Evolutionary conservation across 2,329 filamentous ascomycete species (phyloP).

Genomic region (Pseudogymnoascus sp.): DNA sequence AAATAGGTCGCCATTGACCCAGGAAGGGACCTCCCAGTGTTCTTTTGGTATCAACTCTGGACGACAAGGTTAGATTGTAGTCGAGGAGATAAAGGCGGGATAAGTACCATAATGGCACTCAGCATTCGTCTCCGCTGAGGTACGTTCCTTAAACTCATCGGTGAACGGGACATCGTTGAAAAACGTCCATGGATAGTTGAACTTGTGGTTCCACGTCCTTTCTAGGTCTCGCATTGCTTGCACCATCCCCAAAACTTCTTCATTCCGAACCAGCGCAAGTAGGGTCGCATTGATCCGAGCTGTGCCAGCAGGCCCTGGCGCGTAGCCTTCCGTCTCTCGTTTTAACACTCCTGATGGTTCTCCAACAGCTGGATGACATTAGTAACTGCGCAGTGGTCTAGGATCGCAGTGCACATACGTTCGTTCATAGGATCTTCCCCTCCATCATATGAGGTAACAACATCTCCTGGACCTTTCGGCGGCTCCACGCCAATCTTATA

Average conservation of each 20-base stretch:
- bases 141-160: slow-evolving; percentile 83
- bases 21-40: slow-evolving; percentile 85
- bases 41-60: slow-evolving; percentile 83
- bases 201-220: slow-evolving; percentile 93
- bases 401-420: slow-evolving; percentile 48
- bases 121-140: slow-evolving; percentile 75
- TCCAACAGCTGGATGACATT: slow-evolving; percentile 54
- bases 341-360: slow-evolving; percentile 74
- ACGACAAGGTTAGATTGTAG: slow-evolving; percentile 13
- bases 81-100: slow-evolving; percentile 10
- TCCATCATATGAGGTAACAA: slow-evolving; percentile 52
- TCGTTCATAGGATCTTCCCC: slow-evolving; percentile 74
- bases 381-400: slow-evolving; percentile 10
- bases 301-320: slow-evolving; percentile 64
- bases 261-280: slow-evolving; percentile 84
- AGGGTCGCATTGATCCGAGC: slow-evolving; percentile 90
- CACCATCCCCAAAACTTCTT: slow-evolving; percentile 77
- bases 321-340: slow-evolving; percentile 70
- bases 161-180: slow-evolving; percentile 95
- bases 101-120: slow-evolving; percentile 72
- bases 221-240: slow-evolving; percentile 87
- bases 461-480: slow-evolving; percentile 34
- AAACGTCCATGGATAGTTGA: slow-evolving; percentile 99
- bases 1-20: slow-evolving; percentile 87
- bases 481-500: slow-evolving; percentile 48